phyloP scores from a whole-genome alignment of 1,284 basidiomycete species.

The Pseudozyma flocculosa region DNA sequence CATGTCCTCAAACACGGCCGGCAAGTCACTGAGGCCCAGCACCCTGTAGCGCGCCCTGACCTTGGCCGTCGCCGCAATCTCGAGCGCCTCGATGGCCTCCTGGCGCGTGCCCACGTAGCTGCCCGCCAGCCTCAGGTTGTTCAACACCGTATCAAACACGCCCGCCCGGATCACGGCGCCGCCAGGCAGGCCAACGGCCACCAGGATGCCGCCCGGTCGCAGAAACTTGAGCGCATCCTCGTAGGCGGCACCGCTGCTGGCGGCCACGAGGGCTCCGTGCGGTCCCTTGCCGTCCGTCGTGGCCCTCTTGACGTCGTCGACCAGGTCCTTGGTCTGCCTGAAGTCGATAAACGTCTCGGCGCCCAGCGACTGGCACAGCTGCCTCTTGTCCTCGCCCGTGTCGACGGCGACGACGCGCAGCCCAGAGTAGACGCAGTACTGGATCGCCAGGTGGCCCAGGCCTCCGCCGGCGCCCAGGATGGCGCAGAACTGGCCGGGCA shows the following conservation, averaged over 20 bases:
- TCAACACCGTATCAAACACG: conserved; percentile 67
- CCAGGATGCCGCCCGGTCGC: conserved; percentile 69
- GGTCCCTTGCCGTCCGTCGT: conserved; percentile 71
- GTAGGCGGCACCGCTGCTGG: conserved; percentile 65
- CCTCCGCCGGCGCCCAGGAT: conserved; percentile 74
- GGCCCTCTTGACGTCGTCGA: conserved; percentile 66
- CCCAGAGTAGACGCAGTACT: conserved; percentile 46
- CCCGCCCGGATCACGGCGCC: conserved; percentile 66
- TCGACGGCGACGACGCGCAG: conserved; percentile 79
- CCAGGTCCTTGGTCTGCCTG: conserved; percentile 64
- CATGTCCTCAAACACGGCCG: conserved; percentile 65
- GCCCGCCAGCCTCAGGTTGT: conserved; percentile 69
- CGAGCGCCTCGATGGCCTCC: conserved; percentile 63
- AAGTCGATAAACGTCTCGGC: conserved; percentile 81
- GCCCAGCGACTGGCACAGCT: conserved; percentile 70
- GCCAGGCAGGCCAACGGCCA: conserved; percentile 74
- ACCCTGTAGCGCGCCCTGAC: conserved; percentile 67
- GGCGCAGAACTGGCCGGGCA: conserved; percentile 76
- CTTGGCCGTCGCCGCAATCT: conserved; percentile 69
- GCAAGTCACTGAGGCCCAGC: conserved; percentile 65
- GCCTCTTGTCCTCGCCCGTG: conserved; percentile 73
- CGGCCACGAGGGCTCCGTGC: conserved; percentile 64
- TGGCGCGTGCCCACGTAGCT: conserved; percentile 69
- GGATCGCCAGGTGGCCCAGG: conserved; percentile 60
- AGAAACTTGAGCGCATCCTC: conserved; percentile 65